A percentile compares a stretch with the other conserved stretches of the same genome.
phyloP scores from a whole-genome alignment of 2,329 filamentous ascomycete species.

The Sporothrix brasiliensis region DNA sequence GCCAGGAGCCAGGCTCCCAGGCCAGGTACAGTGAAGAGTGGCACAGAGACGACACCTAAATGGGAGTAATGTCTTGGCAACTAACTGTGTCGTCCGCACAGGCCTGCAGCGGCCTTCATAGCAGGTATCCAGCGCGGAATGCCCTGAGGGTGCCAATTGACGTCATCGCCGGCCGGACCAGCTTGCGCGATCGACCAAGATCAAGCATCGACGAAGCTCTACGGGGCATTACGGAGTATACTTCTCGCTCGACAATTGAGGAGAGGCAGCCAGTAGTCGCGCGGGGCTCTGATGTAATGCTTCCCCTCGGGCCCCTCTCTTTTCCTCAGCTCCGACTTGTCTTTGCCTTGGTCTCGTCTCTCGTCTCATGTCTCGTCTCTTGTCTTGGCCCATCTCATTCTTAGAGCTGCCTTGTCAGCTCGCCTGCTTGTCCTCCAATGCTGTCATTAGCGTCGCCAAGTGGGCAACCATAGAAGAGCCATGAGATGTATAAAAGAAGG shows the following conservation, averaged over 20 bases:
- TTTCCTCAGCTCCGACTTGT: too few species aligned
- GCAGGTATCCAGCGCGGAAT: not conserved
- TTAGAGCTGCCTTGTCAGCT: too few species aligned
- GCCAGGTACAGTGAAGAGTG: too few species aligned
- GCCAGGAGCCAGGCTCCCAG: not conserved
- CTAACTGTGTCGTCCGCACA: not conserved
- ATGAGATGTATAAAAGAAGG: not conserved
- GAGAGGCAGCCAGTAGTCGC: not conserved
- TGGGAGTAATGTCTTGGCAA: not conserved
- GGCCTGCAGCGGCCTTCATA: too few species aligned
- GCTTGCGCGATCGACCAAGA: not conserved
- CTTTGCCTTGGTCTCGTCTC: not conserved
- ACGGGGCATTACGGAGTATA: too few species aligned
- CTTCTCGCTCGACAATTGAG: not conserved
- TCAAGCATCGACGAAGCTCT: not conserved
- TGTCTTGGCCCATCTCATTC: too few species aligned
- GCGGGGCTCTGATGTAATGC: constrained; percentile 18
- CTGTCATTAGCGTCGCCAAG: too few species aligned
- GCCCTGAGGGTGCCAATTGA: constrained; percentile 5
- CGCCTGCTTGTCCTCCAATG: too few species aligned
- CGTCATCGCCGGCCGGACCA: not conserved
- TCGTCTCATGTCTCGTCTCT: not conserved
- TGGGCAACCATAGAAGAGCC: not conserved
- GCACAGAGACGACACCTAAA: too few species aligned
- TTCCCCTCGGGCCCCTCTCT: too few species aligned